Evolutionary conservation across 768 basidiomycete species (phyloP).

Genomic region (Macrolepiota fuliginosa): DNA sequence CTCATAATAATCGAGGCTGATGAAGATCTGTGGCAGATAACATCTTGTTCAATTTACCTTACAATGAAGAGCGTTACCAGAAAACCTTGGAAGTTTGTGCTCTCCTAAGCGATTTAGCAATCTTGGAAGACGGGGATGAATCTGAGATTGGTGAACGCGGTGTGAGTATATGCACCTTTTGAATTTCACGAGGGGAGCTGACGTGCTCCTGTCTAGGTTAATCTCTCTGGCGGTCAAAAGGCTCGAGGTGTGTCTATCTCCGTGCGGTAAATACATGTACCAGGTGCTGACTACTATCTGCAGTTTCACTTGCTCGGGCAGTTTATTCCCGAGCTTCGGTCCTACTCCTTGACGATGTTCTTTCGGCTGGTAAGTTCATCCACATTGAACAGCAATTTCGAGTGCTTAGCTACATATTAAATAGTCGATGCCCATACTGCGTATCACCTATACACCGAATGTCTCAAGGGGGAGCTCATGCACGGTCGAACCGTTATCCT

Average conservation of each 20-base stretch:
- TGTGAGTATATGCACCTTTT: conserved; percentile 32
- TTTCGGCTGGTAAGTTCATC: conserved; percentile 43
- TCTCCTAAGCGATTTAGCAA: conserved; percentile 70
- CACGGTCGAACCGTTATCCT: conserved; percentile 81
- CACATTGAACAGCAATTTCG: neutral
- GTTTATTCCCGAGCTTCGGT: conserved; percentile 86
- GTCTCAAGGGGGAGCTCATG: conserved; percentile 82
- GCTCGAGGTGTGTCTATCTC: conserved; percentile 48
- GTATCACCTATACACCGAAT: conserved; percentile 80
- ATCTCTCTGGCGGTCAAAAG: conserved; percentile 62
- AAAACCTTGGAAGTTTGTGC: conserved; percentile 79
- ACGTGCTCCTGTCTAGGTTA: conserved; percentile 30
- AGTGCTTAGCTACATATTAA: neutral
- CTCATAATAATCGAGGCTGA: neutral
- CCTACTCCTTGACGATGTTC: conserved; percentile 82
- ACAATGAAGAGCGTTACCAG: conserved; percentile 75
- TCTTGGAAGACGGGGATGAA: conserved; percentile 85
- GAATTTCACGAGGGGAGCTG: neutral
- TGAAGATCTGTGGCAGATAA: conserved; percentile 38
- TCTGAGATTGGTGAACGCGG: conserved; percentile 88
- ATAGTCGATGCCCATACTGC: conserved; percentile 92
- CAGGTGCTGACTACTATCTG: conserved; percentile 24
- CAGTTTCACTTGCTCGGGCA: conserved; percentile 60
- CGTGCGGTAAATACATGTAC: conserved; percentile 38
- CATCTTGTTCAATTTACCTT: conserved; percentile 80